Base-by-base conservation (phyloP, 2,329 filamentous ascomycete genomes). In the Blastomyces silverae region DNA sequence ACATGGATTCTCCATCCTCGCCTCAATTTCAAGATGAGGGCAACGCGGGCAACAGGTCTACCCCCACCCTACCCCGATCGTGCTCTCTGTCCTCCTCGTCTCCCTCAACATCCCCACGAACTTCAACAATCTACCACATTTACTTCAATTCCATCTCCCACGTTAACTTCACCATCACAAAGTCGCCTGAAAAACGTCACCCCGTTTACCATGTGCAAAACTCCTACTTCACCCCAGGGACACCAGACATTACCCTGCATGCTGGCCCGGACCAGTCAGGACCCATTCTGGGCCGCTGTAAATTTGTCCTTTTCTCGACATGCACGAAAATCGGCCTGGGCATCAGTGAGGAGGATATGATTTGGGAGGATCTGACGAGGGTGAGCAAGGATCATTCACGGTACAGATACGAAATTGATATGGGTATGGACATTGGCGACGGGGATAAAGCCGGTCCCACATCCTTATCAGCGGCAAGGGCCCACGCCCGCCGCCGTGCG, bases 211-310 rank as follows among this genome's bases (percentile, higher is more conserved):
- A 67, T 60, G 72, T 76, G n/a, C 68, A 72, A 37, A 73, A 71
- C 46, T 75, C 73, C 3, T 22, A 63, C 7, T 65, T 72, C 28
- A 71, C 66, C n/a, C 71, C 73, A 5, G 70, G 70, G 22, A 76
- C 73, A 61, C 71, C 74, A 22, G 74, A 76, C 22, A 67, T 77
- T 8, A 75, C 73, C 1, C 67, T 77, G 61, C 74, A 78, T 66
- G 62, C 67, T 0, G 72, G 75, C 15, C 34, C 66, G 3, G 67
- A 72, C 66, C 67, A 68, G 7, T 69, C 65, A 2, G 73, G 67
- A 3, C 71, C 73, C 13, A 63, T 74, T 22, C 69, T 70, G 52
- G 75, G 71, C 0, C 68, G 73, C 4, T 72, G 71, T 65, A 75
- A 77, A 56, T 77, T 74, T 64, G 63, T 70, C 13, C 71, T 72